Evolutionary conservation across 768 basidiomycete genomes (phyloP).

Genomic region (Russula dissimulans): DNA sequence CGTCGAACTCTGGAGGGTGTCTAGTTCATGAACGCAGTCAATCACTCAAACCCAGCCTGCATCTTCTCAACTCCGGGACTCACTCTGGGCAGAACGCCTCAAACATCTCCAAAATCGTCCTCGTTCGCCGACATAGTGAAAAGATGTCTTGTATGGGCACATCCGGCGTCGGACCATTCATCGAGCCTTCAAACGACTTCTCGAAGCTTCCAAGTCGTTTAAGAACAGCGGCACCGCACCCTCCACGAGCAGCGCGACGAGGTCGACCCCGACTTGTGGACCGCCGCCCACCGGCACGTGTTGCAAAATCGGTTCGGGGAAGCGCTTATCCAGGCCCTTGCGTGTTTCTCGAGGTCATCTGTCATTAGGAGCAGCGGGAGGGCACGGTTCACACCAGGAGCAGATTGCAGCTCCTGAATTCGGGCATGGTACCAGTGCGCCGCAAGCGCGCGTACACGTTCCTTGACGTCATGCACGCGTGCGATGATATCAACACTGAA

Average conservation of each 20-base stretch:
- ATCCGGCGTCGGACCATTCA: conserved; percentile 80
- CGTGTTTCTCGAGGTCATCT: conserved; percentile 79
- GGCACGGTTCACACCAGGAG: conserved; percentile 74
- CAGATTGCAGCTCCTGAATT: conserved; percentile 51
- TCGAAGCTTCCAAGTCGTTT: conserved; percentile 56
- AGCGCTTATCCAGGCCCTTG: conserved; percentile 78
- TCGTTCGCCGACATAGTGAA: conserved; percentile 70
- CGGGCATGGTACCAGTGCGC: conserved; percentile 53
- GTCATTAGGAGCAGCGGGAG: conserved; percentile 76
- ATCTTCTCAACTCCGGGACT: conserved; percentile 25
- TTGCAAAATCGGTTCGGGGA: conserved; percentile 76
- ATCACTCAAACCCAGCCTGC: background rate
- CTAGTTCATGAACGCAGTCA: conserved; percentile 28
- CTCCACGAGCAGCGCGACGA: conserved; percentile 68
- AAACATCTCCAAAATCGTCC: conserved; percentile 70
- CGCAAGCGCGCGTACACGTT: conserved; percentile 51
- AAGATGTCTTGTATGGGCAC: conserved; percentile 88
- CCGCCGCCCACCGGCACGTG: conserved; percentile 29
- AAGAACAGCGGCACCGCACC: conserved; percentile 57
- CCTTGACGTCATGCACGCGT: conserved; percentile 59
- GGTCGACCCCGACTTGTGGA: conserved; percentile 37
- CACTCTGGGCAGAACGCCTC: conserved; percentile 73
- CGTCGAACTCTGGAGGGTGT: conserved; percentile 52
- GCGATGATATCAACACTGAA: conserved; percentile 66
- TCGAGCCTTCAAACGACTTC: conserved; percentile 70